These are phyloP conservation scores for Neurospora sp. DNA, from an alignment of 495 filamentous ascomycete genomes.

Conservation along the genomic window DNA sequence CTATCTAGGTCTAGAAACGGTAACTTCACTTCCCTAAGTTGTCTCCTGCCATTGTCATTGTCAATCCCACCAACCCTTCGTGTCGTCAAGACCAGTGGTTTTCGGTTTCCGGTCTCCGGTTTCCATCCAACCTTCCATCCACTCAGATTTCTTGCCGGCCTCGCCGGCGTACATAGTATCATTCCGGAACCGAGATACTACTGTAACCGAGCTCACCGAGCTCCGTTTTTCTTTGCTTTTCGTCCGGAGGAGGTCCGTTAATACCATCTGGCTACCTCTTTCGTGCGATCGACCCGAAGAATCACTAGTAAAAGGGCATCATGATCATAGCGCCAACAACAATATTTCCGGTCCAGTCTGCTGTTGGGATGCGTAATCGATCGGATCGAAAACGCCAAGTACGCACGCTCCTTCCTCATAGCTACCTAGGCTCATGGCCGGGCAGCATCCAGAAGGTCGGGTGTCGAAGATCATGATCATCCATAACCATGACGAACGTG, in stretches of 20 bases:
- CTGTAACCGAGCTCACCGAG: neutral
- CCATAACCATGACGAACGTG: neutral
- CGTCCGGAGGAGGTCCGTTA: neutral
- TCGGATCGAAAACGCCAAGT: neutral
- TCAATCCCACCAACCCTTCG: neutral
- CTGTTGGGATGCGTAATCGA: neutral
- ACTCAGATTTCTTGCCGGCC: neutral
- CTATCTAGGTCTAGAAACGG: neutral
- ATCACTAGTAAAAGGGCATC: no score
- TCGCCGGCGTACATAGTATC: neutral
- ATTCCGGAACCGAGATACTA: neutral
- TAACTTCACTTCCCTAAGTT: no score
- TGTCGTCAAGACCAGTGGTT: neutral
- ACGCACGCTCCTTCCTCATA: no score
- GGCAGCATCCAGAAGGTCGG: no score
- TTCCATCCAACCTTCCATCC: neutral
- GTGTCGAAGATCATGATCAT: slow-evolving; percentile 6
- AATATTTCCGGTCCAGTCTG: neutral
- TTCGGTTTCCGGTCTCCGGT: neutral
- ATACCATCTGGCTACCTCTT: neutral
- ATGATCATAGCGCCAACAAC: neutral
- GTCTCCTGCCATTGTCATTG: no score
- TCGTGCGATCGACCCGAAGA: neutral
- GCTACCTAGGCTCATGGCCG: neutral
- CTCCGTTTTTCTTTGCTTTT: neutral